Evolutionary conservation across 2,329 filamentous ascomycete species (phyloP), one percentile per base, ranked within the genome.

Genomic region (Fusarium verticillioides): DNA sequence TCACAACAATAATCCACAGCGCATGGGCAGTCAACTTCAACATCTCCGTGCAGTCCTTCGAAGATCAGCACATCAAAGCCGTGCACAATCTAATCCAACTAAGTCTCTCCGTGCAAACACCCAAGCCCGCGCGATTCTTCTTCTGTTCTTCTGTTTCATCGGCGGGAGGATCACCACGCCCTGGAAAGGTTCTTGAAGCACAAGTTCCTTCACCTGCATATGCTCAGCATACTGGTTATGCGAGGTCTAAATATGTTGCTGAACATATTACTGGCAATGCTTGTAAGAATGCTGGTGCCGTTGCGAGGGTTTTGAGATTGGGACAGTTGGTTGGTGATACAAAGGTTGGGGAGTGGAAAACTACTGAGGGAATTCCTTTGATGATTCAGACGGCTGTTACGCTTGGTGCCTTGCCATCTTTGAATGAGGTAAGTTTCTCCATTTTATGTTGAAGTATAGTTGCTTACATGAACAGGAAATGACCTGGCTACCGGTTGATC

Each of bases 11-110:
- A 26, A 85, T 89, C 30, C 87, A 89, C 77, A 82, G 82, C 68
- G 86, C 87, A 0, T 88, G 87, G 87, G 81, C 85, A 0, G 87
- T 89, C 12, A 89, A 89, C 77, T 89, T 89, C 78, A 89, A 88
- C 74, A 82, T 88, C 52, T 79, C 81, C 0, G 81, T 89, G 0
- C 79, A 80, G 16, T 86, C 82, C 43, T 89, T 89, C 60, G 87
- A 88, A 43, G 75, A 79, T 11, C 81, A 86, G 60, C 82, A 85
- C 70, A 84, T 89, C 61, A 81, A 77, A 18, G 87, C 85, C 0
- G 81, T 85, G 0, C 78, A 80, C 13, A 85, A 87, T 62, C 81
- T 89, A 2, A 81, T 88, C 21, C 78, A 79, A 3, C 71, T 88
- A 1, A 85, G 83, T 36, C 47, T 72, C 0, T 32, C 72, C 0